A percentile compares a stretch with the other conserved stretches of the same genome.
Evolutionary conservation across 305 asterid genomes (phyloP).

Genomic region (Withania somnifera): DNA sequence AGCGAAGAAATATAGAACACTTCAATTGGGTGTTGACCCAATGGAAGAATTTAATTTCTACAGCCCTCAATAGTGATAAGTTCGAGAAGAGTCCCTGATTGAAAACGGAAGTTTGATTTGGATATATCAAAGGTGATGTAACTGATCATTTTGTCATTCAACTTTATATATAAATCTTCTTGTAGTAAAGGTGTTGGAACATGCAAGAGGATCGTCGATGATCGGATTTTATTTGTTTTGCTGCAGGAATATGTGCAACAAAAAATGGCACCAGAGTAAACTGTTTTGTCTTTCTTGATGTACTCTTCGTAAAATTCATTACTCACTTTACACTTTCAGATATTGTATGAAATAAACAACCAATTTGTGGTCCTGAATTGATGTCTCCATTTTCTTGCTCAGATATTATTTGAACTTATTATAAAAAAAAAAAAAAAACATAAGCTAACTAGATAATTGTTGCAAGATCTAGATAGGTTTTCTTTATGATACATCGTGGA

Average conservation of each 20-base stretch:
- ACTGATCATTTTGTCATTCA: background rate
- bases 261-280: background rate
- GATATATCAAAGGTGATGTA: background rate
- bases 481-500: background rate
- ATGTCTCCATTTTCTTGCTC: background rate
- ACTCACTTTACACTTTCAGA: background rate
- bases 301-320: background rate
- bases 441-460: background rate
- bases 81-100: background rate
- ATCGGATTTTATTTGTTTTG: background rate
- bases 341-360: background rate
- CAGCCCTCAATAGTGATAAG: no score
- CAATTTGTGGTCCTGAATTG: background rate
- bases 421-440: background rate
- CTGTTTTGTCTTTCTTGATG: background rate
- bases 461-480: background rate
- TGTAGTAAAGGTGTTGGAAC: background rate
- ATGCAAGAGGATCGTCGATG: background rate
- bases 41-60: no score
- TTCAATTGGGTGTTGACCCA: no score
- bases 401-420: background rate
- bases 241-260: background rate
- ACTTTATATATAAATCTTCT: background rate
- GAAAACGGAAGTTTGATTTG: background rate
- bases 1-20: no score